Evolutionary conservation across 2,329 filamentous ascomycete genomes (phyloP), one percentile per base, ranked within the genome.

Genomic region (Epichloe sylvatica): DNA sequence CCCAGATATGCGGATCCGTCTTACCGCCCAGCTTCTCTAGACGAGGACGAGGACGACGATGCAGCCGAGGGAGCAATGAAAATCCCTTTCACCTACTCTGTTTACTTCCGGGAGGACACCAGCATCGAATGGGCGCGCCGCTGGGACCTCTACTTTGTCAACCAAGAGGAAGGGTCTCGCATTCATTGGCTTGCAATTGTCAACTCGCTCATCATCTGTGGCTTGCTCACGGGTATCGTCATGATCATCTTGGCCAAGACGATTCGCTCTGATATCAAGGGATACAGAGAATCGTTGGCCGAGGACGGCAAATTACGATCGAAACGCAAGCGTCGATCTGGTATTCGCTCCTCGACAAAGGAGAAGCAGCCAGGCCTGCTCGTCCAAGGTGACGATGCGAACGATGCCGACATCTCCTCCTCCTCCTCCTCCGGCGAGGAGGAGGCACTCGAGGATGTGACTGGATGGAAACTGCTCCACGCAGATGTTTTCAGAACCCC

Each of bases 91-190:
- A 86, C 86, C 0, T 95, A 94, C 67, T 91, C 87, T 3, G 84
- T 94, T 13, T 94, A 92, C 66, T 95, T 89, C 69, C 81, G 86
- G 47, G 85, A 94, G 63, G 86, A 94, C 53, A 77, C 83, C 40
- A 78, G 75, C 19, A 72, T 94, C 46, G 86, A 92, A 55, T 95
- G 89, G 89, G 73, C 75, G 50, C 86, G 83, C 57, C 78, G 88
- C 49, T 95, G 89, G 88, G 86, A 94, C 59, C 70, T 91, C 49
- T 94, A 94, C 65, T 94, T 94, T 67, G 85, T 84, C 52, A 89
- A 91, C 63, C 86, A 92, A 61, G 83, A 87, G 51, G 86, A 91
- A 56, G 85, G 84, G 43, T 82, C 79, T 25, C 81, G 80, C 61
- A 86, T 91, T 23, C 88, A 94, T 63, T 94, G 87, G 86, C 73